Conservation (phyloP, 2,329 filamentous ascomycete genomes). For the Podosphaera leucotricha region DNA sequence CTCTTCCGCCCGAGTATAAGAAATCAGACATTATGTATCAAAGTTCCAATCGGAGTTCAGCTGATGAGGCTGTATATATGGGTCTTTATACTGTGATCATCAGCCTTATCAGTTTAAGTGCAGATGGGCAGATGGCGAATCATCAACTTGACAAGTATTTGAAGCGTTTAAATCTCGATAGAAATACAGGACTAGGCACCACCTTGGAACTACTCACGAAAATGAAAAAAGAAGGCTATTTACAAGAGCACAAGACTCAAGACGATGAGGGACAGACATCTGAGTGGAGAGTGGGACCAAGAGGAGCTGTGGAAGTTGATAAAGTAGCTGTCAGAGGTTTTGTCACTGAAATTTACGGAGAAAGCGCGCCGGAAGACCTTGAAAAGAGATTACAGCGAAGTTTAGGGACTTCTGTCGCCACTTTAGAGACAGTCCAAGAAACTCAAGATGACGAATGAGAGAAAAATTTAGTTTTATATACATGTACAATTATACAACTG, state of each 20-base stretch:
- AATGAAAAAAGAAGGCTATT: slow-evolving; percentile 63
- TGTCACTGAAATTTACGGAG: slow-evolving; percentile 29
- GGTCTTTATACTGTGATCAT: slow-evolving; percentile 65
- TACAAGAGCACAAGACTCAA: slow-evolving; percentile 47
- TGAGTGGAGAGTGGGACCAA: slow-evolving; percentile 64
- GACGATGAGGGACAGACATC: slow-evolving; percentile 49
- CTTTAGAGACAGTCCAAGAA: slow-evolving; percentile 6
- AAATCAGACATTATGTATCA: slow-evolving; percentile 43
- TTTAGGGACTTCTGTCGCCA: slow-evolving; percentile 25
- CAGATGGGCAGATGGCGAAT: slow-evolving; percentile 48
- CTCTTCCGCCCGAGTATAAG: slow-evolving; percentile 44
- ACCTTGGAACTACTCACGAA: slow-evolving; percentile 52
- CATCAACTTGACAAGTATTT: slow-evolving; percentile 58
- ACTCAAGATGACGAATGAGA: slow-evolving; percentile 8
- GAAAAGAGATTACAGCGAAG: slow-evolving; percentile 37
- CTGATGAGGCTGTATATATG: slow-evolving; percentile 55
- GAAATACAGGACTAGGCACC: slow-evolving; percentile 46
- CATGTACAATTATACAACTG: too few species aligned
- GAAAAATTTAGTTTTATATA: too few species aligned
- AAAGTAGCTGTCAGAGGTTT: slow-evolving; percentile 51
- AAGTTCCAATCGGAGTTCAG: slow-evolving; percentile 36
- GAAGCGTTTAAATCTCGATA: slow-evolving; percentile 48
- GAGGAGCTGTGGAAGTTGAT: slow-evolving; percentile 68
- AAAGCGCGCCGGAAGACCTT: slow-evolving; percentile 29
- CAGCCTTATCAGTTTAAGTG: slow-evolving; percentile 46